Conservation (phyloP, 1,139 yeast genomes). For the Suhomyces atakaporum region DNA sequence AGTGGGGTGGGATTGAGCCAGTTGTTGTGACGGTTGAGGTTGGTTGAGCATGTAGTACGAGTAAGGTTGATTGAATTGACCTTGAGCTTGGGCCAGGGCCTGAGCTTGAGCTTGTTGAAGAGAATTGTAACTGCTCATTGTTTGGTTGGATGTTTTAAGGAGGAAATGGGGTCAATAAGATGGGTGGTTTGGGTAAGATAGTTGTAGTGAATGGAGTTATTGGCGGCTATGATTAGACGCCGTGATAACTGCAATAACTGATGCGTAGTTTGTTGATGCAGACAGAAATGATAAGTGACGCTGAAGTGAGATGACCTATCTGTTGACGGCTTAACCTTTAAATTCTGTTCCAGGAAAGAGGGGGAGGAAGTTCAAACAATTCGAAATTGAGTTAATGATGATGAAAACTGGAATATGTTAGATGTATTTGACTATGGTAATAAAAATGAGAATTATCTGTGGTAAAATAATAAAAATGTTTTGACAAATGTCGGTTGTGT, state of each 20-base stretch:
- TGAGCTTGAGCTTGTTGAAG: conserved; percentile 14
- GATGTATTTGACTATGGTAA: not conserved
- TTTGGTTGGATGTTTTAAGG: no score
- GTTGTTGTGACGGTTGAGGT: conserved; percentile 11
- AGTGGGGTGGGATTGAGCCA: conserved; percentile 13
- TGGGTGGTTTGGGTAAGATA: no score
- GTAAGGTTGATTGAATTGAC: conserved; percentile 23
- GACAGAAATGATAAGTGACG: not conserved
- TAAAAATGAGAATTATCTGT: conserved; percentile 9
- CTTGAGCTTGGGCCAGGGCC: conserved; percentile 8
- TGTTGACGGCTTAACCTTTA: no score
- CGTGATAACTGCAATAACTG: not conserved
- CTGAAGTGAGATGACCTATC: not conserved
- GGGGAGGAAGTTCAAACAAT: no score
- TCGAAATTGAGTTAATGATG: no score
- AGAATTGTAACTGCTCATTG: conserved; percentile 19
- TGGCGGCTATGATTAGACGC: no score
- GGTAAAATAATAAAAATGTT: conserved; percentile 12
- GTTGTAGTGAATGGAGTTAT: no score
- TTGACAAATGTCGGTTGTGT: conserved; percentile 11
- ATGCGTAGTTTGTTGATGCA: not conserved
- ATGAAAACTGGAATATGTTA: not conserved
- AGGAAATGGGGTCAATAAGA: not conserved
- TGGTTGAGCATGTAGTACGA: conserved; percentile 25
- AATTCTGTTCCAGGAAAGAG: no score